Conservation (phyloP, 2,329 filamentous ascomycete genomes). For the Fusarium tanahbumbuense region DNA sequence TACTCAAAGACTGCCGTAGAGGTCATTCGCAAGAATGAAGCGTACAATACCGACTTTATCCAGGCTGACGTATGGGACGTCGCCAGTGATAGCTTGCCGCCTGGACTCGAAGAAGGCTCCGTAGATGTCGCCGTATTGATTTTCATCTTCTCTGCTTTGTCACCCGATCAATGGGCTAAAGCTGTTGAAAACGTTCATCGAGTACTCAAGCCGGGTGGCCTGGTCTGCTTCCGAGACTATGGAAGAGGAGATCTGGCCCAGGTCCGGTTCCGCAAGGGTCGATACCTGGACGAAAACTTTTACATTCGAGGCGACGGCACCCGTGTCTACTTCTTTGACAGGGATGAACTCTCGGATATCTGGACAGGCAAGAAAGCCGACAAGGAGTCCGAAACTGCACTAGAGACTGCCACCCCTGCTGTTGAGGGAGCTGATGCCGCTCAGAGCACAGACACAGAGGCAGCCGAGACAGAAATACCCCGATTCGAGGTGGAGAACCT, state of each 20-base stretch:
- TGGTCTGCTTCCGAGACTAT: conserved; percentile 96
- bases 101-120: conserved; percentile 78
- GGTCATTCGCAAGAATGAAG: conserved; percentile 83
- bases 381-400: conserved; percentile 30
- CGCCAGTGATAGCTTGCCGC: conserved; percentile 77
- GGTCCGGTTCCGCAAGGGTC: conserved; percentile 94
- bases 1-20: conserved; percentile 96
- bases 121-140: conserved; percentile 95
- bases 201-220: conserved; percentile 90
- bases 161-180: conserved; percentile 84
- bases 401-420: conserved; percentile 2
- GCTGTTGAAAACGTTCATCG: conserved; percentile 84
- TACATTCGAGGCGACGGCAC: conserved; percentile 97
- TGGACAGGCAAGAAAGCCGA: conserved; percentile 68
- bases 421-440: conserved; percentile 6
- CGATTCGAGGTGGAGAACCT: conserved; percentile 80
- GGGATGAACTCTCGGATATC: conserved; percentile 81
- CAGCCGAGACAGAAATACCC: conserved; percentile 41
- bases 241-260: conserved; percentile 95
- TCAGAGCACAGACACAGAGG: conserved; percentile 31
- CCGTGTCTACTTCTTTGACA: conserved; percentile 96
- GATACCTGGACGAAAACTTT: conserved; percentile 96
- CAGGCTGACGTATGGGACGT: conserved; percentile 97
- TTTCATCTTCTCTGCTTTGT: conserved; percentile 95
- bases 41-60: conserved; percentile 78